Evolutionary conservation across 805 yeast species (phyloP).

Genomic region (Candida manassasensis): DNA sequence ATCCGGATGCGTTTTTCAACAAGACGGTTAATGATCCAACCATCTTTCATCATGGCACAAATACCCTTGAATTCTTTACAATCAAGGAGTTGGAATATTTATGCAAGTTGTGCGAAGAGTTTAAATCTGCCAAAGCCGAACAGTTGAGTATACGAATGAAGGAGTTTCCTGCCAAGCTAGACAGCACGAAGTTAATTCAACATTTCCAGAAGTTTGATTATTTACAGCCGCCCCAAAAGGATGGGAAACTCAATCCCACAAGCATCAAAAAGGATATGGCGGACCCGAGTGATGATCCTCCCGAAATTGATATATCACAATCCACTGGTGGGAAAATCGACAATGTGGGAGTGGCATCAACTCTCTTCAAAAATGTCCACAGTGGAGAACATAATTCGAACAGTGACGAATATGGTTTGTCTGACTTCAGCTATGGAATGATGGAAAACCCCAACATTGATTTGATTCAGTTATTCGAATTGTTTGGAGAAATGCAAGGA

Average conservation of each 20-base stretch:
- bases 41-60: conserved; percentile 33
- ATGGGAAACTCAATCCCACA: not conserved
- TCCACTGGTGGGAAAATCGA: not conserved
- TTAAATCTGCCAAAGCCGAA: conserved; percentile 31
- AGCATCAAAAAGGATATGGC: not conserved
- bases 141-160: conserved; percentile 9
- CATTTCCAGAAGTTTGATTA: conserved; percentile 2
- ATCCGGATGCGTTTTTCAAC: conserved; percentile 33
- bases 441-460: conserved; percentile 17
- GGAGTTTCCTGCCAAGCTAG: not conserved
- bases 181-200: not conserved
- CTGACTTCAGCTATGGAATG: conserved; percentile 3
- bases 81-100: conserved; percentile 32
- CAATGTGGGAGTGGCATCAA: not conserved
- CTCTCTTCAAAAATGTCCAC: not conserved
- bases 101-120: conserved; percentile 35
- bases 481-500: conserved; percentile 21
- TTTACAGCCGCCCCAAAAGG: not conserved
- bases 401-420: not conserved
- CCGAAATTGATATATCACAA: conserved; percentile 2
- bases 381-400: not conserved
- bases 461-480: conserved; percentile 20
- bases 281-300: conserved; percentile 2
- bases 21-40: conserved; percentile 21
- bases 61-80: conserved; percentile 34